Conservation (phyloP, 2,329 filamentous ascomycete species). For the Emergomyces africanus region DNA sequence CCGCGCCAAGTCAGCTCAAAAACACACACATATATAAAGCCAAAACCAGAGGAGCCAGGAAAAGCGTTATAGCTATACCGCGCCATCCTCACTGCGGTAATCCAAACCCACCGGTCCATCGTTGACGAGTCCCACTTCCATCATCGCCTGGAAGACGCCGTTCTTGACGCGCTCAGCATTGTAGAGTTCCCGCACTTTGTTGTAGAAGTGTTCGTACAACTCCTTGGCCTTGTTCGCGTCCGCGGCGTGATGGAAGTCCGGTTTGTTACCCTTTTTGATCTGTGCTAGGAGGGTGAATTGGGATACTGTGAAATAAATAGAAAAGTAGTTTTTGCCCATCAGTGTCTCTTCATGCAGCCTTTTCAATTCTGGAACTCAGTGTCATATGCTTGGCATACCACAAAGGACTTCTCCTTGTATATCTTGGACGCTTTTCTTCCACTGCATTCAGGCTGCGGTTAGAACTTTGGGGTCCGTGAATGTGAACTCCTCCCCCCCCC, state of each 20-base stretch:
- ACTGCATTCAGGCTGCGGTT: slow-evolving; percentile 38
- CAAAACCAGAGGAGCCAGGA: slow-evolving; percentile 5
- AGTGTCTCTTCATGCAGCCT: background rate
- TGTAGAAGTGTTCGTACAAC: slow-evolving; percentile 74
- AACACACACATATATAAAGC: no score
- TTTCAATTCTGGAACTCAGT: background rate
- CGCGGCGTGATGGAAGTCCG: slow-evolving; percentile 84
- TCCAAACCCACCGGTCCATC: slow-evolving; percentile 60
- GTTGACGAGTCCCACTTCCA: slow-evolving; percentile 89
- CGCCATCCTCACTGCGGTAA: slow-evolving; percentile 44
- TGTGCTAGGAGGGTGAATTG: slow-evolving; percentile 90
- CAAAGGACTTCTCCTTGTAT: slow-evolving; percentile 89
- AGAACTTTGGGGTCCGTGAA: background rate
- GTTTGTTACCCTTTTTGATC: slow-evolving; percentile 92
- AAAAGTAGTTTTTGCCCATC: background rate
- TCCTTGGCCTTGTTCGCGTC: slow-evolving; percentile 62
- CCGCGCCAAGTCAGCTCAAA: background rate
- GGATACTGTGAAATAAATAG: slow-evolving; percentile 51
- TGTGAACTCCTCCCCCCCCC: no score
- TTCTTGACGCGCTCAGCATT: slow-evolving; percentile 67
- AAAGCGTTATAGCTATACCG: slow-evolving; percentile 35
- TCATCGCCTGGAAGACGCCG: slow-evolving; percentile 97
- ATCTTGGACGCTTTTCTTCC: slow-evolving; percentile 82
- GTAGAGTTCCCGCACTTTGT: slow-evolving; percentile 62
- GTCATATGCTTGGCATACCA: slow-evolving; percentile 43